Evolutionary conservation across 2,329 filamentous ascomycete genomes (phyloP).

Genomic region (Graphilbum fragrans): DNA sequence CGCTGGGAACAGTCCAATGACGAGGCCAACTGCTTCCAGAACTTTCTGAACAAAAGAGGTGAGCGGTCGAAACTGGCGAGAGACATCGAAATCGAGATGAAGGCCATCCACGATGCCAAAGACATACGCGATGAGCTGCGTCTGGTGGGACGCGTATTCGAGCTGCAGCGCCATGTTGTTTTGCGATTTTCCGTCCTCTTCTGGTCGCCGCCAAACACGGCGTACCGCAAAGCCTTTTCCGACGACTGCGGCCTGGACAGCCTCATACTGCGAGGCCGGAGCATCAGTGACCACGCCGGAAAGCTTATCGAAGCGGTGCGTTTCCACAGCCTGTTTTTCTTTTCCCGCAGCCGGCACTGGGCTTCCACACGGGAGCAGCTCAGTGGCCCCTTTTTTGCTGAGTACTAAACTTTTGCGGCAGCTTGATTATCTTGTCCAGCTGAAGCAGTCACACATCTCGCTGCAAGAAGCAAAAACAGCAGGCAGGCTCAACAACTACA

Average conservation of each 20-base stretch:
- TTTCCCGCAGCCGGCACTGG: no score
- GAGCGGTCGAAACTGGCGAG: neutral
- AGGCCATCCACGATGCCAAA: neutral
- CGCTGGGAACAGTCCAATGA: neutral
- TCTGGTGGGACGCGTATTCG: neutral
- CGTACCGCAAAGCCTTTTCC: neutral
- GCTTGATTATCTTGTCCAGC: neutral
- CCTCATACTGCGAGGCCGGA: neutral
- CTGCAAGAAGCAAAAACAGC: neutral
- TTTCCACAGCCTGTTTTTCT: neutral
- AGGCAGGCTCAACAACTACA: neutral
- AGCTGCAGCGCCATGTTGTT: neutral
- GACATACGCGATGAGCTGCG: conserved; percentile 1
- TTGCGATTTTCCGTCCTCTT: neutral
- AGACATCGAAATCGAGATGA: neutral
- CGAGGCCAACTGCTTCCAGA: neutral
- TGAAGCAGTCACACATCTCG: conserved; percentile 1
- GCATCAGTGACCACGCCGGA: neutral
- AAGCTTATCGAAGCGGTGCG: neutral
- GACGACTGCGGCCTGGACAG: neutral
- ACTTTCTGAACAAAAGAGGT: neutral
- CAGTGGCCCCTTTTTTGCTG: no score
- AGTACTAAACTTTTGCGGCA: no score
- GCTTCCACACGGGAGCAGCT: no score
- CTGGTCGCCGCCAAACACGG: no score